Percentiles rank a stretch among this genome's conserved stretches.
These are phyloP conservation scores for Mrakia hoshinonis DNA, from an alignment of 768 basidiomycete species.

Conservation along the genomic window DNA sequence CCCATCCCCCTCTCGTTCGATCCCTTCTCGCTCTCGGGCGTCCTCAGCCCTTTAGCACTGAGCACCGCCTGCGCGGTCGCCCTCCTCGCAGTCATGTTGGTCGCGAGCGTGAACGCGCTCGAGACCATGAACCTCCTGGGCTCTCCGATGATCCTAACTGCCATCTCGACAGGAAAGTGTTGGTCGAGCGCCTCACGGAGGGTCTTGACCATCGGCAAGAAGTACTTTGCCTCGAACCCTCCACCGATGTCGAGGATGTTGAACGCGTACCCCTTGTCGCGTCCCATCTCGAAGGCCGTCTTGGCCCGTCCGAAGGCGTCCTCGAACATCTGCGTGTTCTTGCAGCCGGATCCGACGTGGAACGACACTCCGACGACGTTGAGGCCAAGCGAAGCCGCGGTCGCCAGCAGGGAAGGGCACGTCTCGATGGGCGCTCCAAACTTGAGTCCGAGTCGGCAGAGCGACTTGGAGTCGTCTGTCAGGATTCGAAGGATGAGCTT, in stretches of 20 bases:
- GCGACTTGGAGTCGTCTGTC: conserved; percentile 88
- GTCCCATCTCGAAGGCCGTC: conserved; percentile 77
- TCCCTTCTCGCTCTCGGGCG: conserved; percentile 37
- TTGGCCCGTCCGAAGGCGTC: conserved; percentile 81
- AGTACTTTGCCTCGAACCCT: conserved; percentile 82
- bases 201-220: conserved; percentile 67
- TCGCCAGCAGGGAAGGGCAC: conserved; percentile 68
- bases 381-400: conserved; percentile 67
- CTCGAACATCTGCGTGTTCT: conserved; percentile 77
- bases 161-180: conserved; percentile 62
- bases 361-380: conserved; percentile 92
- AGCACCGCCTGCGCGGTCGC: conserved; percentile 33
- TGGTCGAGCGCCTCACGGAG: conserved; percentile 60
- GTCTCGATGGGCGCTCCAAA: conserved; percentile 82
- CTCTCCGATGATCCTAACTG: conserved; percentile 81
- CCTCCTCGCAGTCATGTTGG: conserved; percentile 85
- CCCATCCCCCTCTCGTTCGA: conserved; percentile 19
- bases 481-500: conserved; percentile 87
- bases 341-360: conserved; percentile 96
- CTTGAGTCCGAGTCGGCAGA: conserved; percentile 89
- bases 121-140: conserved; percentile 92
- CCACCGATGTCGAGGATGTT: conserved; percentile 86
- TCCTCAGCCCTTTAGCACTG: conserved; percentile 34
- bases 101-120: conserved; percentile 81
- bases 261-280: conserved; percentile 69